phyloP scores from a whole-genome alignment of 2,329 filamentous ascomycete species.

The Phialophora verrucosa region DNA sequence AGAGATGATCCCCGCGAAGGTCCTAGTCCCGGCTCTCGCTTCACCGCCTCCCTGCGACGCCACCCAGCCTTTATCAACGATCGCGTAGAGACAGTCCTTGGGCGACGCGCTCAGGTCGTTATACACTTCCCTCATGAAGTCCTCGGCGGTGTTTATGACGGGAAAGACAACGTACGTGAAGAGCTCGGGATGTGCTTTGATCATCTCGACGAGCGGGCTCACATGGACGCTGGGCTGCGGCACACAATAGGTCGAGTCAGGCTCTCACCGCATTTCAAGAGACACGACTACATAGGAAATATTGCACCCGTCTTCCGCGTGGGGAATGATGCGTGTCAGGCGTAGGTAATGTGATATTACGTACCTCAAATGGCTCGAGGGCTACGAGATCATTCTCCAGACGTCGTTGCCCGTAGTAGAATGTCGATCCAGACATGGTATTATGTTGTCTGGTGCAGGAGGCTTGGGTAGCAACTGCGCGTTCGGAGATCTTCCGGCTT shows the following conservation, averaged over 20 bases:
- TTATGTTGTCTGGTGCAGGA: too few relatives aligned
- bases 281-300: neutral
- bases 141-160: constrained; percentile 4
- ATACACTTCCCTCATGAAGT: constrained; percentile 10
- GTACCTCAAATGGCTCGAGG: constrained; percentile 13
- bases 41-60: neutral
- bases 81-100: constrained; percentile 12
- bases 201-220: neutral
- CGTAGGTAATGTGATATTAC: neutral
- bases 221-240: constrained; percentile 4
- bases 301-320: neutral
- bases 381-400: constrained; percentile 17
- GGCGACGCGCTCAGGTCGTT: neutral
- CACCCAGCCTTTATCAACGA: constrained; percentile 7
- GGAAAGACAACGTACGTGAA: constrained; percentile 9
- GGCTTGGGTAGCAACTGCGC: too few relatives aligned
- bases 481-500: too few relatives aligned
- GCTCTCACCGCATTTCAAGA: too few relatives aligned
- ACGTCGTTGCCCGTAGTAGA: constrained; percentile 12
- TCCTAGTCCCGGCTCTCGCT: neutral
- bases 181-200: constrained; percentile 10
- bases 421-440: neutral
- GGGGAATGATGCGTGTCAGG: neutral
- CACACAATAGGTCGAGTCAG: neutral
- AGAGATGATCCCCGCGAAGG: constrained; percentile 10